A percentile compares a stretch with the other conserved stretches of the same genome.
Conservation (phyloP, 306 rosid species). For the cucumber (Cucumis sativus) region DNA sequence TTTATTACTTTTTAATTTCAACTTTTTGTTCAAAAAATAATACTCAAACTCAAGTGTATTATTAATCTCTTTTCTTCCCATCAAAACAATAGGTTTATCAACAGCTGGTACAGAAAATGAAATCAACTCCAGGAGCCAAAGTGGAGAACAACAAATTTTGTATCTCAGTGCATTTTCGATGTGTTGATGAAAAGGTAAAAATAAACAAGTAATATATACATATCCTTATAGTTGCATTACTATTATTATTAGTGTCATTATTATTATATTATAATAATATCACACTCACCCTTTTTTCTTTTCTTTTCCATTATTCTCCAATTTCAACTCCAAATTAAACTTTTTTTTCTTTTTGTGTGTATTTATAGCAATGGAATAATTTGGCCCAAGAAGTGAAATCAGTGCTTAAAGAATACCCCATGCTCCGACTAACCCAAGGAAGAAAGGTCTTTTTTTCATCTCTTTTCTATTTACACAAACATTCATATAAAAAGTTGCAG, state of each 20-base stretch:
- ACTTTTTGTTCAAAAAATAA: not conserved
- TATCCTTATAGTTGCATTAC: not conserved
- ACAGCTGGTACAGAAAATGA: conserved; percentile 52
- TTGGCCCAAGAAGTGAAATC: conserved; percentile 71
- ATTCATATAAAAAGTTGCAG: not conserved
- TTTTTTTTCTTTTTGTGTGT: too few species aligned
- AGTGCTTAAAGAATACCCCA: conserved; percentile 66
- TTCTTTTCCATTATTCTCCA: not conserved
- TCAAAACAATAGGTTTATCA: conserved; percentile 43
- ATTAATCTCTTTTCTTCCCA: too few species aligned
- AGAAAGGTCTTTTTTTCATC: conserved; percentile 42
- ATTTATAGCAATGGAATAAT: conserved; percentile 61
- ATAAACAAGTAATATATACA: not conserved
- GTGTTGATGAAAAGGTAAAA: conserved; percentile 87
- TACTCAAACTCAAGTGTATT: not conserved
- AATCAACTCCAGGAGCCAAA: conserved; percentile 61
- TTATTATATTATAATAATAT: not conserved
- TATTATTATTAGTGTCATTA: not conserved
- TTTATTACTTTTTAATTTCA: not conserved
- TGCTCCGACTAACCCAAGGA: conserved; percentile 79
- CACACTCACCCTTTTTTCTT: not conserved
- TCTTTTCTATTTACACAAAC: not conserved
- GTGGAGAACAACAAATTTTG: conserved; percentile 91
- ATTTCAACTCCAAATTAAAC: not conserved
- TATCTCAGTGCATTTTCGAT: conserved; percentile 84